Percentiles rank a stretch among this genome's conserved stretches.
Evolutionary conservation across 139 green algal species (phyloP).

Genomic region (Eudorina sp.): DNA sequence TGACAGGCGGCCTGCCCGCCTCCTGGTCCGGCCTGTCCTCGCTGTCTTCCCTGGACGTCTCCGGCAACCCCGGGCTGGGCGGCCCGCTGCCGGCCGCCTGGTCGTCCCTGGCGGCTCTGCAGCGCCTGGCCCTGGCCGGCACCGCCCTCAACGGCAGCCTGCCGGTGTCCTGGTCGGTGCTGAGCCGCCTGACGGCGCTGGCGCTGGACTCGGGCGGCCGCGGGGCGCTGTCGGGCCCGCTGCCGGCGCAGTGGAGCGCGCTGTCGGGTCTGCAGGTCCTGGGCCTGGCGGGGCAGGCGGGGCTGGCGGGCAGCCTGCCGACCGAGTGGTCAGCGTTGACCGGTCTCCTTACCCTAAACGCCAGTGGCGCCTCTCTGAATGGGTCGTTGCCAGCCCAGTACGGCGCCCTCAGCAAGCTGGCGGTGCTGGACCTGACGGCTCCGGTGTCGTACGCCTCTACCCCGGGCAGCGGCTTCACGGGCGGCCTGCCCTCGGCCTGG

Average conservation of each 20-base stretch:
- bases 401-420: not conserved
- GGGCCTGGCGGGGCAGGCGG: slow-evolving; percentile 10
- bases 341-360: not conserved
- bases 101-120: slow-evolving; percentile 1
- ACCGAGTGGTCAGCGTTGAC: not conserved
- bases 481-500: slow-evolving; percentile 25
- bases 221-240: not conserved
- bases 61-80: not conserved
- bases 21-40: not conserved
- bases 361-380: not conserved
- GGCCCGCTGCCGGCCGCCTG: slow-evolving; percentile 19
- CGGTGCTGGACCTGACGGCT: slow-evolving; percentile 20
- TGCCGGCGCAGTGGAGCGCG: not conserved
- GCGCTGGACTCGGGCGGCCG: not conserved
- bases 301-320: slow-evolving; percentile 9
- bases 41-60: not conserved
- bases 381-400: slow-evolving; percentile 18
- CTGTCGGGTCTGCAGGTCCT: not conserved
- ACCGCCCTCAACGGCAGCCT: slow-evolving; percentile 35
- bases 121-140: not conserved
- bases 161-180: not conserved
- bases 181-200: not conserved
- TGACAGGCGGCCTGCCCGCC: slow-evolving; percentile 12
- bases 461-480: not conserved
- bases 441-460: not conserved